Conservation (phyloP, 148 eudicot species). For the Camellia sinensis region DNA sequence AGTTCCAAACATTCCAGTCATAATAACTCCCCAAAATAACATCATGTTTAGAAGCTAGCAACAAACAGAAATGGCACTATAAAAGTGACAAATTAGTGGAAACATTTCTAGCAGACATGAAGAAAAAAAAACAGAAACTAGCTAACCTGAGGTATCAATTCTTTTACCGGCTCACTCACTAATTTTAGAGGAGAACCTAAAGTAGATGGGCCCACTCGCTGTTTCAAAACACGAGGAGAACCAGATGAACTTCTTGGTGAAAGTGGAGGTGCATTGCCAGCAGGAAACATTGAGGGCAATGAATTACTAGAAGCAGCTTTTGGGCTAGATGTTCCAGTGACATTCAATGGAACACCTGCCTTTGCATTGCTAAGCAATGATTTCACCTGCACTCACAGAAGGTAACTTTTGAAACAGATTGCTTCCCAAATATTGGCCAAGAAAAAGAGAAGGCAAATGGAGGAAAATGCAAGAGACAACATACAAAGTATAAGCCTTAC, state of each 20-base stretch:
- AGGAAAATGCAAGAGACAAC: neutral
- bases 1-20: slow-evolving; percentile 11
- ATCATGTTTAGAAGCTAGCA: neutral
- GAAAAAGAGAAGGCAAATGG: neutral
- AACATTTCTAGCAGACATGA: neutral
- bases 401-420: neutral
- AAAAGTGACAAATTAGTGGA: neutral
- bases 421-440: neutral
- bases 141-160: slow-evolving; percentile 85
- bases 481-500: neutral
- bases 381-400: slow-evolving; percentile 62
- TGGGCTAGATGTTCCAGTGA: slow-evolving; percentile 59
- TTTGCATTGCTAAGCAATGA: slow-evolving; percentile 83
- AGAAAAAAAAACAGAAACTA: slow-evolving; percentile 8
- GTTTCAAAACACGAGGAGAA: slow-evolving; percentile 83
- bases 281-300: slow-evolving; percentile 95
- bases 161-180: slow-evolving; percentile 80
- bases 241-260: slow-evolving; percentile 98
- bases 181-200: slow-evolving; percentile 79
- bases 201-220: slow-evolving; percentile 72
- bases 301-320: slow-evolving; percentile 68
- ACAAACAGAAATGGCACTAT: neutral
- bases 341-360: slow-evolving; percentile 65
- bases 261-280: slow-evolving; percentile 97
- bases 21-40: neutral